Evolutionary conservation across 2,329 filamentous ascomycete genomes (phyloP).

Genomic region (Didymellaceae sp.): DNA sequence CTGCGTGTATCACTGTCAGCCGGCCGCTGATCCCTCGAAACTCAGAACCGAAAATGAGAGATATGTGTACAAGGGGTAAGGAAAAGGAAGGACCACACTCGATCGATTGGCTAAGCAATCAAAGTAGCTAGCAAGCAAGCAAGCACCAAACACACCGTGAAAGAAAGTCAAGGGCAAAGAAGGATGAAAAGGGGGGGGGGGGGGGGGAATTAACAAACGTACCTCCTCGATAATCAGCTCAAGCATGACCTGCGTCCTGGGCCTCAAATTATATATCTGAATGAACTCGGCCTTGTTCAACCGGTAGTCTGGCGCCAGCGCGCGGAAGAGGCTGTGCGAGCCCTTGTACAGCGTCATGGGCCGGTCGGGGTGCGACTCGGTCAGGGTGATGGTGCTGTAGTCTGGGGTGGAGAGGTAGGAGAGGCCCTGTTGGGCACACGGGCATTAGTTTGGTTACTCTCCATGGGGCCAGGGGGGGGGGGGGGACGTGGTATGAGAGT

Average conservation of each 20-base stretch:
- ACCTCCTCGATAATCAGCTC: constrained; percentile 48
- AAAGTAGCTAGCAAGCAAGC: too few species aligned
- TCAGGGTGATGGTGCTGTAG: constrained; percentile 27
- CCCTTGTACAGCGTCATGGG: constrained; percentile 47
- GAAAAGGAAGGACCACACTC: neutral
- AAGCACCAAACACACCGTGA: too few species aligned
- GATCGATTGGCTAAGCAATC: too few species aligned
- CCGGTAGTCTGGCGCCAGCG: constrained; percentile 36
- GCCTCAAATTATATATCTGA: constrained; percentile 47
- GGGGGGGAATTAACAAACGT: neutral
- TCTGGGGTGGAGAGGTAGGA: constrained; percentile 51
- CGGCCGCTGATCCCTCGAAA: too few species aligned
- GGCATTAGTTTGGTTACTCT: too few species aligned
- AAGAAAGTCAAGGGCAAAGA: too few species aligned
- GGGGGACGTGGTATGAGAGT: neutral
- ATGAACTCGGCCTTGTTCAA: constrained; percentile 49
- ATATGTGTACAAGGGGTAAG: too few species aligned
- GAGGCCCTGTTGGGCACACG: constrained; percentile 56
- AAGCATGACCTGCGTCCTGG: constrained; percentile 39
- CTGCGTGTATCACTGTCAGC: too few species aligned
- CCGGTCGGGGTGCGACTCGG: constrained; percentile 27
- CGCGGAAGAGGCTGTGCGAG: constrained; percentile 40
- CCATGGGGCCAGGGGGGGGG: neutral
- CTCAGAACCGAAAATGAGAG: too few species aligned
- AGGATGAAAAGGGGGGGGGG: neutral